phyloP scores from a whole-genome alignment of 352 stramenopile species.

The Pythium vanterpoolii region DNA sequence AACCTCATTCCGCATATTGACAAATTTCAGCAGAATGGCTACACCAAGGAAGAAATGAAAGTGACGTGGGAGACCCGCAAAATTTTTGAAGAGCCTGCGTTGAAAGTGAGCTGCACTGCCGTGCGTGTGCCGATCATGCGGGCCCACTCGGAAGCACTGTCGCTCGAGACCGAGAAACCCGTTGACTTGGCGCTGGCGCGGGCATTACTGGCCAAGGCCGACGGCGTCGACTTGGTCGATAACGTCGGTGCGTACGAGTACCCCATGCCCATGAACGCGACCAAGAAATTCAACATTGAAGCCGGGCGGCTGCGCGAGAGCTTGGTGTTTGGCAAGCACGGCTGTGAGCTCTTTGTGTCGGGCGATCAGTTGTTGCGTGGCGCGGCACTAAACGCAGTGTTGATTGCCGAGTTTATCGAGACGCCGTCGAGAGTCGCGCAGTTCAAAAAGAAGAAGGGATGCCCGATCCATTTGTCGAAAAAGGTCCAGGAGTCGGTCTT shows the following conservation, averaged over 20 bases:
- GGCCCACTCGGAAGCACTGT: constrained; percentile 96
- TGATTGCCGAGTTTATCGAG: constrained; percentile 93
- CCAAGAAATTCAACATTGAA: constrained; percentile 98
- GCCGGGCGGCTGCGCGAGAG: constrained; percentile 93
- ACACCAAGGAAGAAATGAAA: constrained; percentile 99
- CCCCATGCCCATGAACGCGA: constrained; percentile 97
- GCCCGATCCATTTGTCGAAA: background rate
- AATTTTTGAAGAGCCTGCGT: constrained; percentile 91
- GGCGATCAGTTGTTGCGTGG: constrained; percentile 96
- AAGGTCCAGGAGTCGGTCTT: constrained; percentile 17
- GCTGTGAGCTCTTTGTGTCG: constrained; percentile 97
- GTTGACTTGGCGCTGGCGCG: constrained; percentile 85
- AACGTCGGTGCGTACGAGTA: constrained; percentile 83
- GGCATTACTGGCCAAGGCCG: constrained; percentile 76
- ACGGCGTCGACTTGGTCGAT: constrained; percentile 95
- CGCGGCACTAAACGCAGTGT: constrained; percentile 96
- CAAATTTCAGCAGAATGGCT: constrained; percentile 98
- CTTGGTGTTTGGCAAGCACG: constrained; percentile 94
- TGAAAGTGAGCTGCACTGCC: constrained; percentile 91
- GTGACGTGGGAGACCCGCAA: constrained; percentile 98
- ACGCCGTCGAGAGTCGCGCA: constrained; percentile 52
- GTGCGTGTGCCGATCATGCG: constrained; percentile 97
- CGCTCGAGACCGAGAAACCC: constrained; percentile 91
- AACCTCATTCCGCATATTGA: constrained; percentile 99
- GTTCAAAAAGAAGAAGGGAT: constrained; percentile 59